These are phyloP conservation scores for Taxillus chinensis DNA, from an alignment of 164 flowering plant genomes.

Conservation along the genomic window DNA sequence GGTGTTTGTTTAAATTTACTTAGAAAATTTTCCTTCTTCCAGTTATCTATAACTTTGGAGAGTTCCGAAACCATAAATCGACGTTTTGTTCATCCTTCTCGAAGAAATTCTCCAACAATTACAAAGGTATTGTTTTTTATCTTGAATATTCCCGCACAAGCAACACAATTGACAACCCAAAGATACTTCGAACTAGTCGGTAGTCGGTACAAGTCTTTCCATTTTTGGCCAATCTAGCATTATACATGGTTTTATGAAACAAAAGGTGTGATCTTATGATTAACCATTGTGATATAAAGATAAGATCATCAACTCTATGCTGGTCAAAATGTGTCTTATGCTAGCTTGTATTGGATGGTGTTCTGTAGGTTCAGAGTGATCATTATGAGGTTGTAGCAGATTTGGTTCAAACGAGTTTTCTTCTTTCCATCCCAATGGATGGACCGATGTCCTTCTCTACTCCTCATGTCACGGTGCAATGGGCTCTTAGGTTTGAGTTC, in stretches of 20 bases:
- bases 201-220: too few relatives aligned
- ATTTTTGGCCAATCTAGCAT: too few relatives aligned
- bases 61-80: slow-evolving; percentile 68
- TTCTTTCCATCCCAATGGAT: slow-evolving; percentile 91
- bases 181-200: too few relatives aligned
- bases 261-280: too few relatives aligned
- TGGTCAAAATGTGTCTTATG: neutral
- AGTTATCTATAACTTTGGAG: slow-evolving; percentile 87
- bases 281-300: too few relatives aligned
- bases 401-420: slow-evolving; percentile 88
- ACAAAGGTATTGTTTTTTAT: slow-evolving; percentile 54
- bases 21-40: slow-evolving; percentile 11
- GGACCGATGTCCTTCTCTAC: slow-evolving; percentile 98
- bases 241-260: too few relatives aligned
- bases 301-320: too few relatives aligned
- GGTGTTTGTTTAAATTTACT: slow-evolving; percentile 4
- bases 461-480: slow-evolving; percentile 72
- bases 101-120: slow-evolving; percentile 72
- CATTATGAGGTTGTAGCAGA: slow-evolving; percentile 94
- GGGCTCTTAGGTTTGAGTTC: slow-evolving; percentile 94
- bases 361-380: slow-evolving; percentile 77
- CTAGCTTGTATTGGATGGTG: slow-evolving; percentile 1
- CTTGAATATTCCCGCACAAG: too few relatives aligned
- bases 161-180: too few relatives aligned
- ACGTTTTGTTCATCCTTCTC: slow-evolving; percentile 75